Percentiles rank a stretch among this genome's conserved stretches.
phyloP scores from a whole-genome alignment of 75 land plant species.

The Picea sitchensis region DNA sequence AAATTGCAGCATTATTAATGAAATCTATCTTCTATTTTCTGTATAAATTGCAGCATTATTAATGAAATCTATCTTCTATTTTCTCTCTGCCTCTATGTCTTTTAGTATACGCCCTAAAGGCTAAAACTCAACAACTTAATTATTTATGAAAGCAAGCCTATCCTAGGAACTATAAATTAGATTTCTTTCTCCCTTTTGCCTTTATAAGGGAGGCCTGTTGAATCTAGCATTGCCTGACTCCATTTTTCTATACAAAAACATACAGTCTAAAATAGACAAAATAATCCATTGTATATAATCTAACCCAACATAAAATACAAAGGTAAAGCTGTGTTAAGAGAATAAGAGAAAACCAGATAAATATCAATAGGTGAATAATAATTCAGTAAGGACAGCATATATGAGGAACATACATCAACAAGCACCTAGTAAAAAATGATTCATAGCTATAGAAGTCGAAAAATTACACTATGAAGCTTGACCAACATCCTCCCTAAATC shows the following conservation, averaged over 20 bases:
- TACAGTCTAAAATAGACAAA: not conserved
- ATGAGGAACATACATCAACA: not conserved
- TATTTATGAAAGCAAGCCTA: not conserved
- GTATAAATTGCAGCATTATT: too few species aligned
- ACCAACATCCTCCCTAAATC: conserved; percentile 83
- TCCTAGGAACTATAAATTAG: not conserved
- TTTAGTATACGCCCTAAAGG: too few species aligned
- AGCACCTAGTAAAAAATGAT: not conserved
- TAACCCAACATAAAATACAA: not conserved
- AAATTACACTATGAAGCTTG: conserved; percentile 71
- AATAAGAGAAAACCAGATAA: not conserved
- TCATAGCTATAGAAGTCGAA: not conserved
- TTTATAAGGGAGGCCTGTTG: not conserved
- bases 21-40: too few species aligned
- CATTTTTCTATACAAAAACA: not conserved
- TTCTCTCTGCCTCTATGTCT: too few species aligned
- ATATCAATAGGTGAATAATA: not conserved
- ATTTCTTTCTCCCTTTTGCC: not conserved
- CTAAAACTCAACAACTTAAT: too few species aligned
- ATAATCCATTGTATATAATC: conserved; percentile 1
- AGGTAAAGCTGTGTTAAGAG: not conserved
- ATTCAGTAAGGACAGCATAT: not conserved
- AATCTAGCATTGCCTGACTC: not conserved
- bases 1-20: too few species aligned
- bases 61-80: too few species aligned